A percentile compares a stretch with the other conserved stretches of the same genome.
These are phyloP conservation scores for Azolla pinnata DNA, from an alignment of 75 land plant genomes.

Conservation along the genomic window DNA sequence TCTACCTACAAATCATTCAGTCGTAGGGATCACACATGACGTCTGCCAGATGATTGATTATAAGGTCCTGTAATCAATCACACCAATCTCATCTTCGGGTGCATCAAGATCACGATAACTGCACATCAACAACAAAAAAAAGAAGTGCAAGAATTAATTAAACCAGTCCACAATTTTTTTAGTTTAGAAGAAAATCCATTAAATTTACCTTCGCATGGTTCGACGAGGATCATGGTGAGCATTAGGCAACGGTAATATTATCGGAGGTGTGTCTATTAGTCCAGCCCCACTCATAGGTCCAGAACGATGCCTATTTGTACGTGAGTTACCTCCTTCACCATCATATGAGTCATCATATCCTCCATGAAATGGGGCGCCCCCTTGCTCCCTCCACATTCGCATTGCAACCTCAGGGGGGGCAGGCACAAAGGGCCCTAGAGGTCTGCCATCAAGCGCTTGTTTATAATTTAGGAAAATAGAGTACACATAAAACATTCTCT, in stretches of 20 bases:
- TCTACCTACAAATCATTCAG: too few relatives aligned
- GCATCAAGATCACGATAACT: slow-evolving; percentile 97
- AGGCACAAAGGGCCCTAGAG: slow-evolving; percentile 99
- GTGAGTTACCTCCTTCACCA: slow-evolving; percentile 48
- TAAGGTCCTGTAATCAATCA: slow-evolving; percentile 90
- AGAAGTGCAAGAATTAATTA: neutral
- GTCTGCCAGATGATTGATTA: slow-evolving; percentile 13
- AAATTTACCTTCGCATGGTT: slow-evolving; percentile 55
- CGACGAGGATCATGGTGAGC: slow-evolving; percentile 84
- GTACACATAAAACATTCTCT: neutral
- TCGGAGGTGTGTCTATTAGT: slow-evolving; percentile 39
- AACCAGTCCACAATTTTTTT: neutral
- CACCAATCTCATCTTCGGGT: slow-evolving; percentile 97
- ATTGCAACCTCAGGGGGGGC: slow-evolving; percentile 99
- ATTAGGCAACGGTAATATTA: slow-evolving; percentile 31
- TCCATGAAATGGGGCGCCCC: slow-evolving; percentile 59
- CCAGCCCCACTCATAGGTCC: slow-evolving; percentile 43
- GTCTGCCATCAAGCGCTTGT: slow-evolving; percentile 60
- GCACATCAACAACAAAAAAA: slow-evolving; percentile 9
- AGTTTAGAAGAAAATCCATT: neutral
- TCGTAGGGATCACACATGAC: too few relatives aligned
- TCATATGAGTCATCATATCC: slow-evolving; percentile 41
- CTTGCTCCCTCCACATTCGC: slow-evolving; percentile 82
- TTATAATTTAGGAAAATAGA: neutral
- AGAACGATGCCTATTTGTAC: slow-evolving; percentile 52